Percentiles rank a stretch among this genome's conserved stretches.
phyloP scores from a whole-genome alignment of 2,329 filamentous ascomycete genomes.

The Torrubiella hemipterigena region DNA sequence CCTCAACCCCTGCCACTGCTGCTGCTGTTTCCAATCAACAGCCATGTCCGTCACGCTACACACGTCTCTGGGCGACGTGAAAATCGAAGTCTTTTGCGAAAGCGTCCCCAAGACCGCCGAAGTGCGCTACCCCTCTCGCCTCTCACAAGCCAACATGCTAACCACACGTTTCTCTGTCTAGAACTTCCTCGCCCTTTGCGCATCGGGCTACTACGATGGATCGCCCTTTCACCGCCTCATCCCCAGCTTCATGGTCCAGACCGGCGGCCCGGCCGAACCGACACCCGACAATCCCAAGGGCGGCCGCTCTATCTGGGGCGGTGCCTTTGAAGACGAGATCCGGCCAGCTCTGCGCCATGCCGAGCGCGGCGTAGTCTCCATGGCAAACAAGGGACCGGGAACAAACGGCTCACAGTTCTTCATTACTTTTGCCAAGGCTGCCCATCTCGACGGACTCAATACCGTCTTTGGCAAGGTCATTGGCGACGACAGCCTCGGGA shows the following conservation, averaged over 20 bases:
- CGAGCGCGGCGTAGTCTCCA: constrained; percentile 57
- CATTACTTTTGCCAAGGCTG: constrained; percentile 62
- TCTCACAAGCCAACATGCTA: constrained; percentile 1
- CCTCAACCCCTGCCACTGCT: neutral
- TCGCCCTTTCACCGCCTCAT: constrained; percentile 74
- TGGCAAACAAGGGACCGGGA: constrained; percentile 66
- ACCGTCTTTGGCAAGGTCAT: constrained; percentile 71
- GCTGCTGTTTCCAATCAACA: no score
- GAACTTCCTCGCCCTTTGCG: constrained; percentile 84
- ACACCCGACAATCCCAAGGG: constrained; percentile 51
- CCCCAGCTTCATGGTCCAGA: constrained; percentile 70
- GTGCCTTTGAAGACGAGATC: constrained; percentile 71
- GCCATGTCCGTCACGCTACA: constrained; percentile 63
- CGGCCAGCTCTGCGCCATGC: constrained; percentile 57
- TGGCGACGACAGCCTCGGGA: constrained; percentile 50
- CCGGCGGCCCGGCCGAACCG: constrained; percentile 49
- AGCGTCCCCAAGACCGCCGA: constrained; percentile 86
- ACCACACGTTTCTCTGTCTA: constrained; percentile 18
- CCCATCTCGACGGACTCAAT: constrained; percentile 74
- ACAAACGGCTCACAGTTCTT: constrained; percentile 78
- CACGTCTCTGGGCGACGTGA: constrained; percentile 80
- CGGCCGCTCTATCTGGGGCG: constrained; percentile 62
- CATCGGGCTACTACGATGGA: constrained; percentile 62
- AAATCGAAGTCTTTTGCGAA: constrained; percentile 94
- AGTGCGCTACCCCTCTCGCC: constrained; percentile 23